Base-by-base conservation (phyloP, 1,284 basidiomycete genomes). In the Pholiota adiposa region DNA sequence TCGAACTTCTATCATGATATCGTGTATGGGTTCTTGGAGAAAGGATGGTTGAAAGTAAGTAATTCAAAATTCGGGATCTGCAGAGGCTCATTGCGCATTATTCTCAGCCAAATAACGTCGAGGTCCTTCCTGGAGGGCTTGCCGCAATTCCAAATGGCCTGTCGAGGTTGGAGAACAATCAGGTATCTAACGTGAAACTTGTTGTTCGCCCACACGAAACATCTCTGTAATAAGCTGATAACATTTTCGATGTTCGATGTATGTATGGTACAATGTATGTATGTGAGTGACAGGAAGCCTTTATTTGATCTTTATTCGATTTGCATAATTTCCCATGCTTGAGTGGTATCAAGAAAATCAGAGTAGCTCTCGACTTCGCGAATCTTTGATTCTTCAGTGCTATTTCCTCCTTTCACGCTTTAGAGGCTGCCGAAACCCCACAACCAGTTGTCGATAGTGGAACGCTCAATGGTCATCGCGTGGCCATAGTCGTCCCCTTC, bases 101-200 rank as follows among this genome's bases (percentile, higher is more conserved):
- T 25, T 46, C 36, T 29, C 49, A 78, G 79, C 75, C 81, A 0
- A 78, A 78, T 61, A 70, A 69, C 1, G 64, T 77, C 2, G 79
- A 84, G 65, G 70, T 83, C 9, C 66, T 87, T 3, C 73, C 78
- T 0, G 69, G 71, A 31, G 85, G 85, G 4, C 69, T 87, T 8
- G 64, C 64, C 2, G 83, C 79, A 2, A 78, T 87, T 16, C 49
- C 65, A 0, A 73, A 61, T 8, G 85, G 81, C 0, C 64, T 87
- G 54, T 69, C 76, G 33, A 70, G 72, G 57, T 51, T 87, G 67
- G 69, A 72, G 62, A 62, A 68, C 1, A 70, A 75, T 8, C 64
- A 78, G 53, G 74, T 86, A 14, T 84, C 81, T 25, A 82, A 76
- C 2, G 67, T 70, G n/a, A 86, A 87, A 65, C 70, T 87, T 9